A percentile compares a stretch with the other conserved stretches of the same genome.
phyloP scores from a whole-genome alignment of 805 yeast genomes.

The Suhomyces emberorum region DNA sequence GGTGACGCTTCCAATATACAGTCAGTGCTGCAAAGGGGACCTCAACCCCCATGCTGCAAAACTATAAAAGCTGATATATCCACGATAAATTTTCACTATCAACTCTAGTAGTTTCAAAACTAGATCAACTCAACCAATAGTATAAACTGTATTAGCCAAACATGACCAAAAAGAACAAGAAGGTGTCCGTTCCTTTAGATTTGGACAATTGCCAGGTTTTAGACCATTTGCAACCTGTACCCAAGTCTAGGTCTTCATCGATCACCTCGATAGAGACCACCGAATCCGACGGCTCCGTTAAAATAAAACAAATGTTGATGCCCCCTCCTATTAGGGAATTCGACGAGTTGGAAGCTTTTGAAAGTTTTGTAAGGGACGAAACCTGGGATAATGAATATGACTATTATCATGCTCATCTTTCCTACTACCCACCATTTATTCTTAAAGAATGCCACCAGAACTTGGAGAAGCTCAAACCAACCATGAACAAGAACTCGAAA shows the following conservation, averaged over 20 bases:
- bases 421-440: slow-evolving; percentile 73
- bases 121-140: no score
- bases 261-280: slow-evolving; percentile 37
- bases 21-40: no score
- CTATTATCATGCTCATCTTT: slow-evolving; percentile 61
- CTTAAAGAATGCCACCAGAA: slow-evolving; percentile 63
- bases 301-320: slow-evolving; percentile 22
- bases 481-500: slow-evolving; percentile 66
- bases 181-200: slow-evolving; percentile 26
- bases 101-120: no score
- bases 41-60: no score
- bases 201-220: slow-evolving; percentile 37
- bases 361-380: slow-evolving; percentile 63
- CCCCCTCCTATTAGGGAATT: slow-evolving; percentile 49
- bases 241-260: slow-evolving; percentile 37
- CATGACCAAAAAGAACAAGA: slow-evolving; percentile 29
- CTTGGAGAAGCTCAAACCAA: slow-evolving; percentile 67
- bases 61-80: neutral
- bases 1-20: neutral
- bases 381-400: slow-evolving; percentile 75
- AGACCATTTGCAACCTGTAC: slow-evolving; percentile 36
- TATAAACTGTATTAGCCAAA: no score
- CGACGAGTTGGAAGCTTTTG: slow-evolving; percentile 63
- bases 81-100: no score
- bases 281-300: slow-evolving; percentile 24